phyloP scores from a whole-genome alignment of 768 basidiomycete genomes.

The Kwoniella botswanensis region DNA sequence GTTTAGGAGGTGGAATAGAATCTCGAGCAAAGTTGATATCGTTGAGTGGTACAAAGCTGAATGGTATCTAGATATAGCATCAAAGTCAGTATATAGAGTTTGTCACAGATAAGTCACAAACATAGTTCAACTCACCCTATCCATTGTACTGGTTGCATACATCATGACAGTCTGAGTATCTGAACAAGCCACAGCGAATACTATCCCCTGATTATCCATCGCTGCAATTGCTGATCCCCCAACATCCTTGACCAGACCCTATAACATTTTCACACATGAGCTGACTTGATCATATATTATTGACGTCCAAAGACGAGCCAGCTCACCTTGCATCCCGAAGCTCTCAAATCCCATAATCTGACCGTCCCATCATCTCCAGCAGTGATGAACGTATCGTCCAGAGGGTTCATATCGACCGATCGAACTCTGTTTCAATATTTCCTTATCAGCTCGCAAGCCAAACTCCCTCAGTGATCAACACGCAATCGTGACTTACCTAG shows the following conservation, averaged over 20 bases:
- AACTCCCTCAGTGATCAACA: background rate
- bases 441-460: background rate
- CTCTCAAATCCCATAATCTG: conserved; percentile 90
- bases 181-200: conserved; percentile 52
- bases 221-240: conserved; percentile 53
- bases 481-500: conserved; percentile 58
- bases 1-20: conserved; percentile 82
- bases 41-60: conserved; percentile 78
- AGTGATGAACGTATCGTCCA: conserved; percentile 95
- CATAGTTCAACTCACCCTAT: conserved; percentile 42
- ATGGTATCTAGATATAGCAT: conserved; percentile 66
- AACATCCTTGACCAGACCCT: conserved; percentile 52
- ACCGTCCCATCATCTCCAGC: conserved; percentile 93
- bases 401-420: conserved; percentile 87
- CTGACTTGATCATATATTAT: background rate
- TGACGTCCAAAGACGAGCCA: too few relatives aligned
- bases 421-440: conserved; percentile 65
- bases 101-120: background rate
- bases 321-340: conserved; percentile 69
- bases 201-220: conserved; percentile 47
- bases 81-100: too few relatives aligned
- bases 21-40: conserved; percentile 77
- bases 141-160: conserved; percentile 39
- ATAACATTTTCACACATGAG: background rate
- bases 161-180: conserved; percentile 48